These are phyloP conservation scores for Aspergillus sclerotialis DNA, from an alignment of 2,329 filamentous ascomycete genomes.

Conservation along the genomic window DNA sequence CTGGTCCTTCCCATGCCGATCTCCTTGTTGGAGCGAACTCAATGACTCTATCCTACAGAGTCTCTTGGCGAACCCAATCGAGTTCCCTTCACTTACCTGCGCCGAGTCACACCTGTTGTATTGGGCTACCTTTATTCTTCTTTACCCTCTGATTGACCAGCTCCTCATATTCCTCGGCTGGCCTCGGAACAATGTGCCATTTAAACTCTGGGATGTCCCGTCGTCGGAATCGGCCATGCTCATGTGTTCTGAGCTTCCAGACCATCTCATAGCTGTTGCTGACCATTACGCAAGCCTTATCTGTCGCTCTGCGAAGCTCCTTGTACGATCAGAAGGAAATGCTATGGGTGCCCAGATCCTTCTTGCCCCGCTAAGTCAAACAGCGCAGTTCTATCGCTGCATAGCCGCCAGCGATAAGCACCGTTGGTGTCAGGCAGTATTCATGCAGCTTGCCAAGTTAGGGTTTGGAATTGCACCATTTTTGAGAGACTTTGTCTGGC, in stretches of 20 bases:
- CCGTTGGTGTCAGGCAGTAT: conserved; percentile 13
- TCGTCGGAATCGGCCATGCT: background rate
- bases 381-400: conserved; percentile 12
- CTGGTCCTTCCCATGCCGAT: conserved; percentile 1
- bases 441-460: conserved; percentile 7
- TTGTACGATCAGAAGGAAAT: conserved; percentile 13
- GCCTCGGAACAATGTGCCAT: conserved; percentile 1
- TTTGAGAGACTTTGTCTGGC: conserved; percentile 16
- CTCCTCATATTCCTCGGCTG: conserved; percentile 7
- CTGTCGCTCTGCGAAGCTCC: conserved; percentile 13
- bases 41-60: conserved; percentile 7
- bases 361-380: conserved; percentile 13
- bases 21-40: conserved; percentile 6
- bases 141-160: conserved; percentile 15
- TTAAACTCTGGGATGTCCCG: background rate
- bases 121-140: conserved; percentile 10
- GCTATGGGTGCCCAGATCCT: conserved; percentile 12
- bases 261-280: conserved; percentile 10
- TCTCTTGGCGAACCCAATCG: conserved; percentile 6
- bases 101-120: conserved; percentile 13
- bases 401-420: conserved; percentile 8
- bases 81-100: conserved; percentile 10
- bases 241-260: background rate
- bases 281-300: conserved; percentile 13
- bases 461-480: conserved; percentile 13